These are phyloP conservation scores for Condylostoma magnum DNA, from an alignment of 169 alveolate species.

Conservation along the genomic window DNA sequence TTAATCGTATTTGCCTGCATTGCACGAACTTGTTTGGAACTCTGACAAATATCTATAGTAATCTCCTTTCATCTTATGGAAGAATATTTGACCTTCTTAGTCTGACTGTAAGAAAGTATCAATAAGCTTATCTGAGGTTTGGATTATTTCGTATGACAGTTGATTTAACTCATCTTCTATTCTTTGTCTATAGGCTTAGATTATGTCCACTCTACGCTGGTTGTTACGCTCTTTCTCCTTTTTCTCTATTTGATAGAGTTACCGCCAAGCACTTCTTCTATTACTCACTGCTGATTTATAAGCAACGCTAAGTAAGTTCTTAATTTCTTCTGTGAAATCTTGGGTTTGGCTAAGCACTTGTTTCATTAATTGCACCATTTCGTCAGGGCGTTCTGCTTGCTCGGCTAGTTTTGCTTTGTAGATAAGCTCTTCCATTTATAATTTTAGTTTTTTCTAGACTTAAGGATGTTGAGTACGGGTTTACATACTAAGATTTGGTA, in stretches of 20 bases:
- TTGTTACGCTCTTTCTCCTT: conserved; percentile 61
- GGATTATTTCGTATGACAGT: conserved; percentile 60
- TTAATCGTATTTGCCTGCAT: conserved; percentile 91
- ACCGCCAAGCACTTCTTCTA: conserved; percentile 83
- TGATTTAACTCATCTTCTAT: conserved; percentile 73
- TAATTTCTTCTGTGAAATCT: conserved; percentile 68
- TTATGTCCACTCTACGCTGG: conserved; percentile 30
- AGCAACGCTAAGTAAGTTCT: conserved; percentile 76
- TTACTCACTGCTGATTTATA: conserved; percentile 71
- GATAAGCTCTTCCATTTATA: conserved; percentile 61
- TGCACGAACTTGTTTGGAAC: conserved; percentile 93
- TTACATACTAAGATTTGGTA: too few relatives aligned
- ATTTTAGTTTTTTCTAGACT: too few relatives aligned
- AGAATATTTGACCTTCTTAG: conserved; percentile 97
- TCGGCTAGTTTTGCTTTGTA: conserved; percentile 76
- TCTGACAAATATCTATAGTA: conserved; percentile 77
- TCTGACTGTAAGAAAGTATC: too few relatives aligned
- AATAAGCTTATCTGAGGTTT: conserved; percentile 47
- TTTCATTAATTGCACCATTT: conserved; percentile 75
- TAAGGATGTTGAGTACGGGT: too few relatives aligned
- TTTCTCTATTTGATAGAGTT: conserved; percentile 65
- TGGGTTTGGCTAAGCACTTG: conserved; percentile 55
- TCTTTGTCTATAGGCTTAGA: conserved; percentile 54
- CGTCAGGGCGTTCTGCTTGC: conserved; percentile 79
- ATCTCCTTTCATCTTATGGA: conserved; percentile 99